Evolutionary conservation across 1,284 basidiomycete species (phyloP), one percentile per base, ranked within the genome.

Genomic region (Puccinia triticina): DNA sequence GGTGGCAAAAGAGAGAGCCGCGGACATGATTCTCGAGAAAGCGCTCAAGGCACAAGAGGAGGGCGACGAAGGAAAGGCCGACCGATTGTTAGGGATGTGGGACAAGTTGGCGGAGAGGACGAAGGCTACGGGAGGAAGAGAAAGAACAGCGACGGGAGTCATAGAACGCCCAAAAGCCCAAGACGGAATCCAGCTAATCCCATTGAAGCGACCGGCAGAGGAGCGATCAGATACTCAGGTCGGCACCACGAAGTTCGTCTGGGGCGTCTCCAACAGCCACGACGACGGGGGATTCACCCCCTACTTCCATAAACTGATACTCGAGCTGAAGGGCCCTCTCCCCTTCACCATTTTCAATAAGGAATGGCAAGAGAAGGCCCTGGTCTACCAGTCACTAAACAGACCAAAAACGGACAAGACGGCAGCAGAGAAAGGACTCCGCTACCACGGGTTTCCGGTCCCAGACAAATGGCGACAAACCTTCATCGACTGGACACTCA

Each of bases 321-420:
- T 53, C 50, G 23, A 53, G 50, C 50, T 53, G 18, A 53, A 23
- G 23, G 50, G n/a, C n/a, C n/a, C n/a, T n/a, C n/a, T n/a, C n/a
- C n/a, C n/a, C n/a, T n/a, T n/a, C n/a, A n/a, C n/a, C 37, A 26
- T n/a, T n/a, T n/a, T n/a, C n/a, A n/a, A n/a, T n/a, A n/a, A n/a
- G n/a, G n/a, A n/a, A n/a, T n/a, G n/a, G 66, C 66, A 69, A 69
- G 46, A 32, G 10, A 26, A 69, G 37, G 66, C 66, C 7, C n/a
- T n/a, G n/a, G n/a, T n/a, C n/a, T n/a, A n/a, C n/a, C n/a, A n/a
- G n/a, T 11, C 37, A 18, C 10, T n/a, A 4, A 2, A 69, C 46
- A 1, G 37, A 12, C 21, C 32, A 37, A 32, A 37, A 46, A 69
- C 32, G 18, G 12, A 14, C 18, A 21, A 53, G 18, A 11, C 66